These are phyloP conservation scores for Zygosaccharomyces gambellarensis DNA, from an alignment of 805 yeast genomes.

Conservation along the genomic window DNA sequence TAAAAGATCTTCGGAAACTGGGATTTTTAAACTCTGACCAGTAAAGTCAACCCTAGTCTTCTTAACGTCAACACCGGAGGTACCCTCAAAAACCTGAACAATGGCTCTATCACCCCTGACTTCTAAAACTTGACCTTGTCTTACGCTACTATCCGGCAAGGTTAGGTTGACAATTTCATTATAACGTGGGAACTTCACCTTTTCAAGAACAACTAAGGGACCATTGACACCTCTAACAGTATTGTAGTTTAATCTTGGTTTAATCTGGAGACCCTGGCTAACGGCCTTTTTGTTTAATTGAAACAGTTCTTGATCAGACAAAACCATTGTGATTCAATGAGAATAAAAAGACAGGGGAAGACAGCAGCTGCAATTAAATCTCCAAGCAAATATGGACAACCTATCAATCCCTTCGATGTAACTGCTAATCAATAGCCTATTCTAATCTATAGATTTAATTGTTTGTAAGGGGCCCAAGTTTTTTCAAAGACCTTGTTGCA, in stretches of 20 bases:
- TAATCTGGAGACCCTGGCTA: constrained; percentile 82
- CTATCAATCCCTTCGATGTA: background rate
- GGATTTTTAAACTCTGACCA: constrained; percentile 86
- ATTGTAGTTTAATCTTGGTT: constrained; percentile 88
- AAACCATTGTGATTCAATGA: constrained; percentile 17
- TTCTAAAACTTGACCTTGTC: constrained; percentile 98
- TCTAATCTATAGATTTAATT: background rate
- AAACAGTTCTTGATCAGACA: constrained; percentile 40
- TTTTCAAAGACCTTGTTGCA: constrained; percentile 5
- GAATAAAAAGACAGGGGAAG: background rate
- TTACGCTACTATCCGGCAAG: constrained; percentile 86
- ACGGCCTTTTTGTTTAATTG: constrained; percentile 90
- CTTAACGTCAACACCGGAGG: constrained; percentile 97
- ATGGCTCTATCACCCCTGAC: constrained; percentile 96
- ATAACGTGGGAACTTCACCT: constrained; percentile 83
- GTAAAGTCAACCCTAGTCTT: constrained; percentile 97
- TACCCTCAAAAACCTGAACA: constrained; percentile 99
- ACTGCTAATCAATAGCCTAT: background rate
- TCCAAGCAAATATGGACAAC: background rate
- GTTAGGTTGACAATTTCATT: constrained; percentile 97
- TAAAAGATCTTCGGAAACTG: constrained; percentile 94
- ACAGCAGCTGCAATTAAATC: background rate
- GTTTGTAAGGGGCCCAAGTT: constrained; percentile 4
- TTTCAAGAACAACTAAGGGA: constrained; percentile 86
- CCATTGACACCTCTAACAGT: constrained; percentile 99